Base-by-base conservation (phyloP, 192 early-diverging fungal species). In the Coemansia nantahalensis region DNA sequence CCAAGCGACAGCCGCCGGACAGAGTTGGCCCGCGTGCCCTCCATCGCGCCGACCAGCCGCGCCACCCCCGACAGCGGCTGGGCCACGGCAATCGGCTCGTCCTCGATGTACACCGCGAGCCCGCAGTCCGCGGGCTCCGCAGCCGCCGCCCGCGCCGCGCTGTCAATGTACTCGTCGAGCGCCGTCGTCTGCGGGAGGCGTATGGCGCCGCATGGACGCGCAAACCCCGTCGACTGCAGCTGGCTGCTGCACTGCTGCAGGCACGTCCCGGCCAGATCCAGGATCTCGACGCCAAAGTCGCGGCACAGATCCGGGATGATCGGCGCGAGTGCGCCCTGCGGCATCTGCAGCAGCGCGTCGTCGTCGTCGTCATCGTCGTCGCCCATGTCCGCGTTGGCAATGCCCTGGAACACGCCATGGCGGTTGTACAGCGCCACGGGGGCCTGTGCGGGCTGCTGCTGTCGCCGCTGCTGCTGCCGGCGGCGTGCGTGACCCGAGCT, bases 221-320 rank as follows among this genome's bases (percentile, higher is more conserved):
- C 57, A 31, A 62, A 55, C 0, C 72, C 72, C 11, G 52, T 59
- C 0, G 60, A 36, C 6, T 60, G 46, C 19, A 75, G 53, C 52
- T 68, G 55, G 43, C 28, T 60, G 65, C 72, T 75, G 42, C 53
- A 67, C 21, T 68, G 72, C 65, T 64, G 59, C 38, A 75, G 48
- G n/a, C 72, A 75, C 2, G 72, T 59, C n/a, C 56, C 65, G 19
- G 72, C 72, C 37, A 75, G 48, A 48, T 75, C 72, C 19, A 75
- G 32, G 9, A 75, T 68, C 52, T 75, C 72, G 0, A 68, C 64
- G 46, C 60, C 36, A 51, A 75, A 75, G 35, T 75, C 72, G 4
- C 65, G 50, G 17, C 72, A 55, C 43, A 67, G 33, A 28, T 75
- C 72, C 1, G 72, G 64, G 18, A 39, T 22, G 33, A 68, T 41